Conservation (phyloP, 495 filamentous ascomycete genomes). For the Talaromyces proteolyticus region DNA sequence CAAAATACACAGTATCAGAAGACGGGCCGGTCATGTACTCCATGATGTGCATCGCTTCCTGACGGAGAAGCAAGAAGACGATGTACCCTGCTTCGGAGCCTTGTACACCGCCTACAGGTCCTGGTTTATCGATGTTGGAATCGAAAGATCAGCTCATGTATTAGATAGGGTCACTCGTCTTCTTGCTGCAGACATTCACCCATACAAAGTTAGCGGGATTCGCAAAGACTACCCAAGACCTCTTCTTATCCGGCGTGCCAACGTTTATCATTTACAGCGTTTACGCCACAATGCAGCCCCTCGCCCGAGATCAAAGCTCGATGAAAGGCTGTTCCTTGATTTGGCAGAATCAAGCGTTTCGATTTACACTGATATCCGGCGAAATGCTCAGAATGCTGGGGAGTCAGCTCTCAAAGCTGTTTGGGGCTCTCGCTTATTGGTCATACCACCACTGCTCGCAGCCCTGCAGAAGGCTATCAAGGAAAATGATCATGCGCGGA, state of each 20-base stretch:
- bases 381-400: conserved; percentile 84
- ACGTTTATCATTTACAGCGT: conserved; percentile 91
- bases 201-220: conserved; percentile 90
- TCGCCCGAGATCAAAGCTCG: conserved; percentile 74
- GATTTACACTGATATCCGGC: conserved; percentile 90
- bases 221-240: conserved; percentile 91
- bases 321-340: conserved; percentile 77
- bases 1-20: conserved; percentile 72
- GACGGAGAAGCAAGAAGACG: conserved; percentile 80
- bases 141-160: conserved; percentile 90
- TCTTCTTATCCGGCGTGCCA: conserved; percentile 79
- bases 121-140: conserved; percentile 98
- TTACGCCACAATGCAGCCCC: conserved; percentile 88
- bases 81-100: conserved; percentile 89
- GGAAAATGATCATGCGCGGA: conserved; percentile 74
- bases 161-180: conserved; percentile 81
- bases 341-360: conserved; percentile 88
- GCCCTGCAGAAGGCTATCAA: conserved; percentile 77
- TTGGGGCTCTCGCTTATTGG: conserved; percentile 75
- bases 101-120: conserved; percentile 86
- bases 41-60: conserved; percentile 83
- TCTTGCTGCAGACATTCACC: conserved; percentile 74
- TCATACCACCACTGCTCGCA: conserved; percentile 80
- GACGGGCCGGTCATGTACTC: conserved; percentile 70
- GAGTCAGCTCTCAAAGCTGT: conserved; percentile 93